Evolutionary conservation across 106 monocot species (phyloP), one percentile per base, ranked within the genome.

Genomic region (Dioscorea dumetorum): DNA sequence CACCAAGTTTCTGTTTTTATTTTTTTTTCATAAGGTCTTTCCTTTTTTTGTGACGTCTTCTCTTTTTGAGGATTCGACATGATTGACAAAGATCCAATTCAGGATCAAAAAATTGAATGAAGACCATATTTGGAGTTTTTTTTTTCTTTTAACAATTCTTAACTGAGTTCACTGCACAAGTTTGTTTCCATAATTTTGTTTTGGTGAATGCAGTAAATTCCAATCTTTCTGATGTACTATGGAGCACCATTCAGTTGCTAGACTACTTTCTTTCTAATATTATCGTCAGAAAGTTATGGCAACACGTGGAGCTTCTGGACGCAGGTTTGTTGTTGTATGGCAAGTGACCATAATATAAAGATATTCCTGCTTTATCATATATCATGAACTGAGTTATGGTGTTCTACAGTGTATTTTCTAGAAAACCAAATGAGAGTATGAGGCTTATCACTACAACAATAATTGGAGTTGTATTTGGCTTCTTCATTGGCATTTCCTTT

Each of bases 401-500:
- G n/a, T 15, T 32, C 61, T 77, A 22, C 68, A 74, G 81, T 77
- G 68, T 62, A 48, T 33, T 75, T 33, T 54, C 74, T 12, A 70
- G 75, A 62, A 80, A 73, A 61, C 49, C 78, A 56, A 75, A 78
- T 73, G 74, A 78, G 19, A 72, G 68, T 31, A 72, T 72, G 75
- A 78, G 68, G 21, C 49, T 81, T 28, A 54, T 81, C 54, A 49
- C 81, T 51, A 68, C 81, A 28, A 75, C 74, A 18, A 33, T 77
- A 23, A 32, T 81, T 61, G 85, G 78, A 74, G 61, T 85, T 64
- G 48, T 78, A 15, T 68, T 85, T 71, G 85, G 85, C n/a, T 81
- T 78, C 35, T 75, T 74, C 49, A 72, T 85, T 48, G 81, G 85
- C 15, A 68, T 68, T 72, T 85, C 81, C 0, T 78, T 63, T 60